Evolutionary conservation across 2,329 filamentous ascomycete genomes (phyloP).

Genomic region (Neofusicoccum cordaticola): DNA sequence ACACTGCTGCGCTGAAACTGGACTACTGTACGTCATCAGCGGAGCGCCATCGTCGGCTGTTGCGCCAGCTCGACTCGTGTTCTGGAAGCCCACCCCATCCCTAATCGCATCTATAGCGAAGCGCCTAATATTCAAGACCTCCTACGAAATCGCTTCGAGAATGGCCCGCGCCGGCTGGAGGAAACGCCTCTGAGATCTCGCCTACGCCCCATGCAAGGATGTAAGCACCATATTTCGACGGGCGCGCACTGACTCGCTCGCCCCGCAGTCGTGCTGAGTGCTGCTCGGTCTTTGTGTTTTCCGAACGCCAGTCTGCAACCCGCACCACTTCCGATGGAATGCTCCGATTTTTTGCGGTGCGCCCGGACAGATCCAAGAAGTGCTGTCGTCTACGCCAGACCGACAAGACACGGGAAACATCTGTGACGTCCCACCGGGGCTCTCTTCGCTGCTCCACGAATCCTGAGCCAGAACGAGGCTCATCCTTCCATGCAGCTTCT

Average conservation of each 20-base stretch:
- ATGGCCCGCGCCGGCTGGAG: too few species aligned
- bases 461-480: neutral
- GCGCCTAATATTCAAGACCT: neutral
- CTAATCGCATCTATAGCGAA: neutral
- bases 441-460: neutral
- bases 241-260: neutral
- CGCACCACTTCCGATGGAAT: neutral
- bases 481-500: neutral
- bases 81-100: neutral
- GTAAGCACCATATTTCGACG: neutral
- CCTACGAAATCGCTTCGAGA: neutral
- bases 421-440: neutral
- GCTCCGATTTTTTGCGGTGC: neutral
- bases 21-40: neutral
- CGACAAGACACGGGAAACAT: neutral
- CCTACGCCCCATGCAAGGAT: neutral
- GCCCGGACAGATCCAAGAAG: neutral
- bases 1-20: neutral
- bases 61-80: neutral
- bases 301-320: neutral
- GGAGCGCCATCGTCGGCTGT: neutral
- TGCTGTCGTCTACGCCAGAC: neutral
- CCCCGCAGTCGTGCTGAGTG: neutral
- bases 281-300: neutral
- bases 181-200: neutral